Evolutionary conservation across 768 basidiomycete species (phyloP).

Genomic region (Amanita pseudoporphyria): DNA sequence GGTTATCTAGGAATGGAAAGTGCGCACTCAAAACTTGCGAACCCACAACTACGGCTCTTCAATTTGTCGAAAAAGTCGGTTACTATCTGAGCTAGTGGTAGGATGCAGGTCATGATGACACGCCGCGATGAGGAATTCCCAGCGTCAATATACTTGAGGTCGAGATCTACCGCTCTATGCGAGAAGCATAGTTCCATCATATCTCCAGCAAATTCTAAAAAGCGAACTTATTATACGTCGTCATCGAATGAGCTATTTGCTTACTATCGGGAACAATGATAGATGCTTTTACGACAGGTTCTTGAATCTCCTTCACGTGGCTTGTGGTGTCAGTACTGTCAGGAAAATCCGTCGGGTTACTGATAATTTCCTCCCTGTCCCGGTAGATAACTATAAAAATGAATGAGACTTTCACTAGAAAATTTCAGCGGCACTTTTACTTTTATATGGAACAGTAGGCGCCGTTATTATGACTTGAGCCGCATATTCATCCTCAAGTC

Average conservation of each 20-base stretch:
- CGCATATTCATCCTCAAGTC: constrained; percentile 94
- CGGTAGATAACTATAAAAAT: constrained; percentile 58
- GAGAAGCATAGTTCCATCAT: constrained; percentile 93
- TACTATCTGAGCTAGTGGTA: constrained; percentile 92
- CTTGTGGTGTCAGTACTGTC: constrained; percentile 56
- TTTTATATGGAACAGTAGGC: constrained; percentile 90
- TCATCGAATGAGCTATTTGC: constrained; percentile 3
- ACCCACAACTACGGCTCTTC: constrained; percentile 87
- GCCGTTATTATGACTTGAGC: constrained; percentile 93
- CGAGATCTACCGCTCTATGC: constrained; percentile 75
- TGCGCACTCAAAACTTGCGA: constrained; percentile 84
- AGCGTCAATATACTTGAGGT: constrained; percentile 75
- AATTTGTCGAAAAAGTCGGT: constrained; percentile 93
- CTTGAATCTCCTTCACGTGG: constrained; percentile 70
- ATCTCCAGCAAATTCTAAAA: constrained; percentile 79
- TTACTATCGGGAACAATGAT: constrained; percentile 91
- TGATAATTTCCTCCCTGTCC: constrained; percentile 55
- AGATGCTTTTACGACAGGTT: constrained; percentile 88
- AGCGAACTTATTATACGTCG: neutral
- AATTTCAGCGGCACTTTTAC: constrained; percentile 27
- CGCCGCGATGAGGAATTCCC: constrained; percentile 45
- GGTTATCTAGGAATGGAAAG: neutral
- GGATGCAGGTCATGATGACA: constrained; percentile 67
- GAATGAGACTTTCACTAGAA: constrained; percentile 5
- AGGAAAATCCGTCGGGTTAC: constrained; percentile 95